phyloP scores from a whole-genome alignment of 192 early-diverging fungal genomes.

The Podila clonocystis region DNA sequence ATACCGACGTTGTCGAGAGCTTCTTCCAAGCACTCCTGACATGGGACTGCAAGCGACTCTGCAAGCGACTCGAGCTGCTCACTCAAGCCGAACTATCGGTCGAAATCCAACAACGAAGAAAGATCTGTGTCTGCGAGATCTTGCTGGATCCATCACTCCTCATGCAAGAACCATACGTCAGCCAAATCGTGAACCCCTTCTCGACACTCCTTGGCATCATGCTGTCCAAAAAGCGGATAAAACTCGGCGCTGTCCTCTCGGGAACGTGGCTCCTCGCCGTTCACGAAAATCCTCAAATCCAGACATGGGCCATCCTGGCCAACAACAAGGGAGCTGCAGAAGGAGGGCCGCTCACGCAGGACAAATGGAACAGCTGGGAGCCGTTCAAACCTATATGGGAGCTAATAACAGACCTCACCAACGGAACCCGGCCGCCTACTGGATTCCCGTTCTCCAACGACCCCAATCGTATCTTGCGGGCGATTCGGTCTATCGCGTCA shows the following conservation, averaged over 20 bases:
- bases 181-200: conserved; percentile 8
- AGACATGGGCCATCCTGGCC: conserved; percentile 23
- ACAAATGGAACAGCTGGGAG: conserved; percentile 40
- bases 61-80: conserved; percentile 5
- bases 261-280: conserved; percentile 32
- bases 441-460: conserved; percentile 14
- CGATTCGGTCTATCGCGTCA: conserved; percentile 20
- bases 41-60: conserved; percentile 27
- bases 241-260: conserved; percentile 29
- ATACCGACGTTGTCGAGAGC: conserved; percentile 11
- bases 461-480: conserved; percentile 10
- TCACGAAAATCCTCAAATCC: conserved; percentile 19
- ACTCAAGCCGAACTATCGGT: background rate
- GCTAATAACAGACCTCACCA: background rate
- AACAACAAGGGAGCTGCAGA: conserved; percentile 5
- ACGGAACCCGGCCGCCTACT: background rate
- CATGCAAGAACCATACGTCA: conserved; percentile 4
- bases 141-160: conserved; percentile 27
- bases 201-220: conserved; percentile 14
- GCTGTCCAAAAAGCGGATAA: conserved; percentile 18
- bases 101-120: conserved; percentile 5
- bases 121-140: conserved; percentile 31
- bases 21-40: conserved; percentile 23
- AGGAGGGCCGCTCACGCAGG: conserved; percentile 12
- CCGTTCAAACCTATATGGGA: conserved; percentile 14